Conservation (phyloP, 495 filamentous ascomycete species). For the Annulohypoxylon stygium region DNA sequence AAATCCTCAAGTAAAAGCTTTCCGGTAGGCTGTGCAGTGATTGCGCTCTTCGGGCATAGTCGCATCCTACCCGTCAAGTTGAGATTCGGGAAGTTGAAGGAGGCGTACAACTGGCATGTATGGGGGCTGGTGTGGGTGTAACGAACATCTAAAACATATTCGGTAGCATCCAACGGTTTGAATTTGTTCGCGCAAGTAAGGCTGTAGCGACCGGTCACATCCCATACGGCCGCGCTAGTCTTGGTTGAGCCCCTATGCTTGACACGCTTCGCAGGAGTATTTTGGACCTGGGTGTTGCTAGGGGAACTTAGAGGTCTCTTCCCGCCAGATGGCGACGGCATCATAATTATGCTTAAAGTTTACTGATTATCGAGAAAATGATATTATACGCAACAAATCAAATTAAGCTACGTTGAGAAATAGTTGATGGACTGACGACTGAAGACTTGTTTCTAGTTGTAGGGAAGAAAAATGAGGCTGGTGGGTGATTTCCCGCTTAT, state of each 20-base stretch:
- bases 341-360: neutral
- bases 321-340: neutral
- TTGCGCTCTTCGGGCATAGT: conserved; percentile 19
- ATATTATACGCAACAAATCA: neutral
- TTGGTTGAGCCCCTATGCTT: conserved; percentile 23
- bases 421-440: neutral
- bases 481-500: conserved; percentile 7
- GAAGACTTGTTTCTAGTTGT: neutral
- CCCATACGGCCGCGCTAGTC: conserved; percentile 11
- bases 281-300: conserved; percentile 6
- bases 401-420: neutral
- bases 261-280: conserved; percentile 20
- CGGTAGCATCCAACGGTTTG: conserved; percentile 15
- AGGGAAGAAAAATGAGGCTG: conserved; percentile 19
- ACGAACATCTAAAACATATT: conserved; percentile 24
- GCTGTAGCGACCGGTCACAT: conserved; percentile 20
- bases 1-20: conserved; percentile 19
- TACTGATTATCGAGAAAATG: neutral
- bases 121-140: conserved; percentile 27
- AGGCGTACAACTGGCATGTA: conserved; percentile 26
- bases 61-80: conserved; percentile 18
- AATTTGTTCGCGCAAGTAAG: conserved; percentile 18
- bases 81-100: conserved; percentile 22
- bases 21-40: conserved; percentile 9
- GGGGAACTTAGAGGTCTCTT: conserved; percentile 6